These are phyloP conservation scores for Leccinum disarticulatum DNA, from an alignment of 768 basidiomycete species.

Conservation along the genomic window DNA sequence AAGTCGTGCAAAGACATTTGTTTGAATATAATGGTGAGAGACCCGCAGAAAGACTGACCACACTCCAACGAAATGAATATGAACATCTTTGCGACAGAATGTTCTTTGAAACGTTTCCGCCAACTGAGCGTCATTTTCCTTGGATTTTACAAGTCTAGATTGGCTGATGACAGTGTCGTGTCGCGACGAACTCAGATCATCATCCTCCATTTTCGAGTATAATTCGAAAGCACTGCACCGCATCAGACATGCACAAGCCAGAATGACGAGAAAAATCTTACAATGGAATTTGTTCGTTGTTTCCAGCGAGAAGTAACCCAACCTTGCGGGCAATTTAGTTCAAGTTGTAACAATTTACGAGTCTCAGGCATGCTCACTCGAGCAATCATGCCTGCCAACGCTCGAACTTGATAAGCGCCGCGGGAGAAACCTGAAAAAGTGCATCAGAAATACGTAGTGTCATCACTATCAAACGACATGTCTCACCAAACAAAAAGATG, in stretches of 20 bases:
- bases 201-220: slow-evolving; percentile 29
- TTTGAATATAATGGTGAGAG: background rate
- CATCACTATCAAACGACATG: background rate
- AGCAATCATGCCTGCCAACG: slow-evolving; percentile 45
- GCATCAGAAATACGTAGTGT: slow-evolving; percentile 1
- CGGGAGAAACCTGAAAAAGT: slow-evolving; percentile 42
- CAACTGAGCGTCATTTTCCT: slow-evolving; percentile 22
- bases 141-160: slow-evolving; percentile 7
- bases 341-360: background rate
- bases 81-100: slow-evolving; percentile 35
- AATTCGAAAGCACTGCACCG: slow-evolving; percentile 38
- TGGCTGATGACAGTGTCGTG: slow-evolving; percentile 14
- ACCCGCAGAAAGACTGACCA: slow-evolving; percentile 33
- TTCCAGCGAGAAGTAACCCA: slow-evolving; percentile 40
- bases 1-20: background rate
- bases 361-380: slow-evolving; percentile 25
- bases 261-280: slow-evolving; percentile 8
- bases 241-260: background rate
- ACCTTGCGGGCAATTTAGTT: slow-evolving; percentile 29
- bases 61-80: slow-evolving; percentile 45
- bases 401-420: slow-evolving; percentile 48
- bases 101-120: slow-evolving; percentile 34
- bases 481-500: slow-evolving; percentile 42
- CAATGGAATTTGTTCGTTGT: slow-evolving; percentile 42
- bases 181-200: slow-evolving; percentile 9